phyloP scores from a whole-genome alignment of 495 filamentous ascomycete species.

The Terfezia claveryi region DNA sequence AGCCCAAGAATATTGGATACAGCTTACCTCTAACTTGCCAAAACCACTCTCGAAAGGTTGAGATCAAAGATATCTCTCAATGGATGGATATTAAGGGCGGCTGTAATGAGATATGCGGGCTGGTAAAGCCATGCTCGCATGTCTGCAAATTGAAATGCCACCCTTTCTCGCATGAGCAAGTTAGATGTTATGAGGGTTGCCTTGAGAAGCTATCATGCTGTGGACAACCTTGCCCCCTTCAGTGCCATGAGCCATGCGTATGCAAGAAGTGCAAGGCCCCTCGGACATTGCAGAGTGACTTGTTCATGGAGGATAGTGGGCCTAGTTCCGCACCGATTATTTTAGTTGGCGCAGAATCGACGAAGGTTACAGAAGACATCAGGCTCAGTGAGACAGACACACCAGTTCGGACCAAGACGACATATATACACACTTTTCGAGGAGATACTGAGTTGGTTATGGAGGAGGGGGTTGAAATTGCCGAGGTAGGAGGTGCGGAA shows the following conservation, averaged over 20 bases:
- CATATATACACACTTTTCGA: no score
- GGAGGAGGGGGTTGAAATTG: no score
- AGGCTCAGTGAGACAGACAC: no score
- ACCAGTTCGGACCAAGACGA: no score
- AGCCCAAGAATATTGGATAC: slow-evolving; percentile 18
- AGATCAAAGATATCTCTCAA: slow-evolving; percentile 27
- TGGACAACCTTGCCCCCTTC: background rate
- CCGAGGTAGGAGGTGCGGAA: no score
- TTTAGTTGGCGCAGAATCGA: no score
- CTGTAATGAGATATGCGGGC: slow-evolving; percentile 30
- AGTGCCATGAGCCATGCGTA: background rate
- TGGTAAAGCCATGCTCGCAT: slow-evolving; percentile 27
- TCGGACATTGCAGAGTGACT: no score
- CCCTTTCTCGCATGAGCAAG: slow-evolving; percentile 16
- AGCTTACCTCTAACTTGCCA: slow-evolving; percentile 21
- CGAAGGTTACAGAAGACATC: no score
- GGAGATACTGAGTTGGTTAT: no score
- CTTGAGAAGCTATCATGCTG: background rate
- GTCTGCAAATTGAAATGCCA: slow-evolving; percentile 28
- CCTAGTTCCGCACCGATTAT: no score
- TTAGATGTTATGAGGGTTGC: background rate
- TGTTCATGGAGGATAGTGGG: no score
- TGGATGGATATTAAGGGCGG: slow-evolving; percentile 35
- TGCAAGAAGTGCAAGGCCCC: background rate
- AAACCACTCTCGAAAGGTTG: slow-evolving; percentile 18